Conservation (phyloP, 306 rosid species). For the Trifolium dubium region DNA sequence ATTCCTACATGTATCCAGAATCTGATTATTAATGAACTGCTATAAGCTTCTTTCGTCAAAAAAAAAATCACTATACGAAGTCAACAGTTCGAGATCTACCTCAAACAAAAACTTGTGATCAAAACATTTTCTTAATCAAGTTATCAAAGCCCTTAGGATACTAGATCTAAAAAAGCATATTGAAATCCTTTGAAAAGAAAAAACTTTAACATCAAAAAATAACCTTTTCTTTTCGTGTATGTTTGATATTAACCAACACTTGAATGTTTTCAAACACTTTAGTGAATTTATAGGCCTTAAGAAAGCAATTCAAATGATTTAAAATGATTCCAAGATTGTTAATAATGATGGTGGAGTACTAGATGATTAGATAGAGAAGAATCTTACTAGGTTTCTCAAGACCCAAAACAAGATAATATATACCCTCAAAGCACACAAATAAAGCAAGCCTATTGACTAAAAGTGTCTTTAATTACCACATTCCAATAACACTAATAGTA, state of each 20-base stretch:
- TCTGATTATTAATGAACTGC: no score
- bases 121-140: neutral
- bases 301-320: conserved; percentile 30
- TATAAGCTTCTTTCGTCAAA: no score
- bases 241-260: conserved; percentile 36
- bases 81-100: neutral
- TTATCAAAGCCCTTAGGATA: neutral
- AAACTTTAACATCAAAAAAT: neutral
- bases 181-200: conserved; percentile 26
- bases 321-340: conserved; percentile 4
- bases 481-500: neutral
- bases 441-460: conserved; percentile 13
- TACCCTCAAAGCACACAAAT: conserved; percentile 7
- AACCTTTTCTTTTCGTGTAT: neutral
- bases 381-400: conserved; percentile 34
- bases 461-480: conserved; percentile 12
- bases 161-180: neutral
- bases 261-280: neutral
- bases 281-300: neutral
- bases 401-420: conserved; percentile 16
- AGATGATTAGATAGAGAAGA: conserved; percentile 36
- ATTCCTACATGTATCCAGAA: no score
- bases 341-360: conserved; percentile 11
- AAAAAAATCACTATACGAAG: no score
- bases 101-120: no score